A percentile compares a stretch with the other conserved stretches of the same genome.
phyloP scores from a whole-genome alignment of 1,284 basidiomycete species.

The Pascua guehoae region DNA sequence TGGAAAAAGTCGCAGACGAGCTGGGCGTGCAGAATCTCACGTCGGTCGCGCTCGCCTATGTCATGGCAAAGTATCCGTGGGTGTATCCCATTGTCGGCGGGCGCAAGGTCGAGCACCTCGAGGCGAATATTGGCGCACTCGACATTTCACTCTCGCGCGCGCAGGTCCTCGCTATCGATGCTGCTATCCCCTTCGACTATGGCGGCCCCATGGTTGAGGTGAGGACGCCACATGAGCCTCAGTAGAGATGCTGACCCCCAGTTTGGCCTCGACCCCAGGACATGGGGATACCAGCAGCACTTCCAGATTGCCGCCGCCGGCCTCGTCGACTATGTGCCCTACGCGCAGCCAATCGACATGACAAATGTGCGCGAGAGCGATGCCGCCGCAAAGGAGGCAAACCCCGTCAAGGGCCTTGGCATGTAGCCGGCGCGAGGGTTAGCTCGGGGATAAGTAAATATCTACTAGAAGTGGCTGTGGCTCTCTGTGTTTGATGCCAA shows the following conservation, averaged over 20 bases:
- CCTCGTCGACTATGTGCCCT: slow-evolving; percentile 21
- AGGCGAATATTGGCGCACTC: slow-evolving; percentile 43
- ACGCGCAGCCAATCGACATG: slow-evolving; percentile 12
- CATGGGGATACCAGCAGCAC: slow-evolving; percentile 21
- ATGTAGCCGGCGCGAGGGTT: background rate
- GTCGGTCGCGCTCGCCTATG: slow-evolving; percentile 21
- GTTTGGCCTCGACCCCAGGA: slow-evolving; percentile 24
- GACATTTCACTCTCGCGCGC: slow-evolving; percentile 38
- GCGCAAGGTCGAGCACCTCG: slow-evolving; percentile 39
- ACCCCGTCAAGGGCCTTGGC: slow-evolving; percentile 3
- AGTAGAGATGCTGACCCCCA: background rate
- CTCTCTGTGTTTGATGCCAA: background rate
- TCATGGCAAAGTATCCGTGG: slow-evolving; percentile 22
- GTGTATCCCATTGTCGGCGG: slow-evolving; percentile 50
- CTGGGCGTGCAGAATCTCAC: slow-evolving; percentile 43
- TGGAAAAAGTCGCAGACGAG: slow-evolving; percentile 44
- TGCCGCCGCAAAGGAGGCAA: slow-evolving; percentile 7
- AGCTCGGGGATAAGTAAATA: background rate
- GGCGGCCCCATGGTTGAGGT: slow-evolving; percentile 13
- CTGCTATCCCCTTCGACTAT: slow-evolving; percentile 31
- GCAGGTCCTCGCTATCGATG: slow-evolving; percentile 44
- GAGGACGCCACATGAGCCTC: background rate
- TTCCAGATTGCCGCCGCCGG: slow-evolving; percentile 13
- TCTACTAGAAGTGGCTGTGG: background rate
- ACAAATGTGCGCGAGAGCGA: slow-evolving; percentile 14